Percentiles rank a stretch among this genome's conserved stretches.
phyloP scores from a whole-genome alignment of 306 rosid genomes.

The Vigna hirtella region DNA sequence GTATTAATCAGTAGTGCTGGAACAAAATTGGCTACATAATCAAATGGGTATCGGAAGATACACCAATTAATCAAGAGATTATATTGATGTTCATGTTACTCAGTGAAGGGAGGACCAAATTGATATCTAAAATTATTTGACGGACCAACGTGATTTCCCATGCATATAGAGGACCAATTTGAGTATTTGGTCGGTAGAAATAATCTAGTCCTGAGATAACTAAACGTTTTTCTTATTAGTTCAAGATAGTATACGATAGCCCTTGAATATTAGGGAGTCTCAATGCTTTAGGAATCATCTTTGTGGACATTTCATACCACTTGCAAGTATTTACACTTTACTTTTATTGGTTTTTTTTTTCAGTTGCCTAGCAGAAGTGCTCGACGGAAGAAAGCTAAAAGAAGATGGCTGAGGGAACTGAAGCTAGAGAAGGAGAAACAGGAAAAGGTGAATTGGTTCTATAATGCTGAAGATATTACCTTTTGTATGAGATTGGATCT shows the following conservation, averaged over 20 bases:
- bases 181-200: not conserved
- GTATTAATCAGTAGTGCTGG: not conserved
- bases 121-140: conserved; percentile 1
- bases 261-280: not conserved
- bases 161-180: not conserved
- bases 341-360: conserved; percentile 34
- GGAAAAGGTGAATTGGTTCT: conserved; percentile 64
- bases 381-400: conserved; percentile 85
- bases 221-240: too few relatives aligned
- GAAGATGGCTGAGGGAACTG: conserved; percentile 82
- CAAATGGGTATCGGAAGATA: not conserved
- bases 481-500: conserved; percentile 30
- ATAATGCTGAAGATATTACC: conserved; percentile 31
- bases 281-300: conserved; percentile 32
- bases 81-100: not conserved
- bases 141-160: not conserved
- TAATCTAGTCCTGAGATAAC: not conserved
- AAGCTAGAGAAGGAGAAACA: conserved; percentile 53
- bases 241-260: too few relatives aligned
- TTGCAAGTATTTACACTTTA: not conserved
- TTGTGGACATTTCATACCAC: not conserved
- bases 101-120: not conserved
- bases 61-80: not conserved
- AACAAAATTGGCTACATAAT: not conserved
- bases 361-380: conserved; percentile 89